phyloP scores from a whole-genome alignment of 176 grass and related monocot species.

The Musa beccarii region DNA sequence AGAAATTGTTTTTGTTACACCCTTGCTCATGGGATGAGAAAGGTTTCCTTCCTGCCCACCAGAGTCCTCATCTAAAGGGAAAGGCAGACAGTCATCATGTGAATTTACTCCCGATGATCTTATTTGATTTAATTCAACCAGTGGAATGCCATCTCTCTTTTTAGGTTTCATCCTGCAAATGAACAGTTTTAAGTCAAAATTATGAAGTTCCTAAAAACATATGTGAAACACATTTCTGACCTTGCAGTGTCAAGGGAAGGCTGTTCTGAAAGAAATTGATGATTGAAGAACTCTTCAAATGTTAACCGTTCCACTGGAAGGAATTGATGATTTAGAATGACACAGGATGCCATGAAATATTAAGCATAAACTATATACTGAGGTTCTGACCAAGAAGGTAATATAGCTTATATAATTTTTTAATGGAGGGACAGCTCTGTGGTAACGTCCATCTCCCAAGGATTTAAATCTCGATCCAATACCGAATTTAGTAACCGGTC shows the following conservation, averaged over 20 bases:
- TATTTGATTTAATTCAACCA: conserved; percentile 34
- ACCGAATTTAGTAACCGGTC: too few species aligned
- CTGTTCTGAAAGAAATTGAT: conserved; percentile 75
- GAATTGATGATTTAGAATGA: conserved; percentile 25
- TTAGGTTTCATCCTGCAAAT: conserved; percentile 37
- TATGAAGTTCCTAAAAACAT: neutral
- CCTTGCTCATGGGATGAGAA: conserved; percentile 34
- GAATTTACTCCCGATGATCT: conserved; percentile 54
- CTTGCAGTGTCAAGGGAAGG: conserved; percentile 33
- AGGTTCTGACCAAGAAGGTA: neutral
- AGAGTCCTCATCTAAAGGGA: conserved; percentile 64
- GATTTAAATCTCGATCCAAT: too few species aligned
- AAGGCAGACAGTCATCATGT: conserved; percentile 88
- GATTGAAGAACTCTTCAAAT: conserved; percentile 91
- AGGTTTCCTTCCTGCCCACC: conserved; percentile 45
- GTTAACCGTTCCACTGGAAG: conserved; percentile 89
- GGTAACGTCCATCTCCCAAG: too few species aligned
- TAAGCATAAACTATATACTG: neutral
- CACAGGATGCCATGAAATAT: neutral
- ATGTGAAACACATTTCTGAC: conserved; percentile 23
- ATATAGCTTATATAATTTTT: neutral
- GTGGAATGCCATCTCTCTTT: conserved; percentile 43
- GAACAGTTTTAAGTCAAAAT: neutral
- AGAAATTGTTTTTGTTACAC: conserved; percentile 31
- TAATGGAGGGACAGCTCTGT: neutral